These are phyloP conservation scores for Luffa aegyptiaca DNA, from an alignment of 306 rosid genomes.

Conservation along the genomic window DNA sequence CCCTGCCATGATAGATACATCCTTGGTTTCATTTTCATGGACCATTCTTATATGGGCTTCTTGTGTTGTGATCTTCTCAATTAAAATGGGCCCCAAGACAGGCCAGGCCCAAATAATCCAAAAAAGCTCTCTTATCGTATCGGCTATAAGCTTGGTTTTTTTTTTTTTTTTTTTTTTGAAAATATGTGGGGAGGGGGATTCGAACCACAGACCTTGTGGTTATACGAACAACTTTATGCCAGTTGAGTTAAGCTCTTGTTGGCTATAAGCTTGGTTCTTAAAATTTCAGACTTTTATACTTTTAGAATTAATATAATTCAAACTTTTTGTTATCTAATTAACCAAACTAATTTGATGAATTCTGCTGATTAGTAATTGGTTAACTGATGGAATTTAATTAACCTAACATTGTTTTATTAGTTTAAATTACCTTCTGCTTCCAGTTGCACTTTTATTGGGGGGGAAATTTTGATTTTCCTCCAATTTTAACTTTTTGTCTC, in stretches of 20 bases:
- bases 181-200: too few relatives aligned
- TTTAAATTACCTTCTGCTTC: neutral
- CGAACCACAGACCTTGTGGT: too few relatives aligned
- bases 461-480: neutral
- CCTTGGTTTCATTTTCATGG: neutral
- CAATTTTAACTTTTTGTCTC: neutral
- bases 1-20: neutral
- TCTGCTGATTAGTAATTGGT: neutral
- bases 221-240: too few relatives aligned
- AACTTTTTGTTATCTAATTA: neutral
- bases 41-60: neutral
- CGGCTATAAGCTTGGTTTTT: neutral
- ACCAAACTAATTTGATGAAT: neutral
- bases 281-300: too few relatives aligned
- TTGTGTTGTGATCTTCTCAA: neutral
- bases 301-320: neutral
- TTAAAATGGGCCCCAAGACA: neutral
- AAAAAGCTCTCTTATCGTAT: neutral
- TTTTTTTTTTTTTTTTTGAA: too few relatives aligned
- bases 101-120: neutral
- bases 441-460: neutral
- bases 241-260: too few relatives aligned
- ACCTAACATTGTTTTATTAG: neutral
- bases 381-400: neutral
- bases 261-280: neutral